Conservation (phyloP, 495 filamentous ascomycete genomes). For the Staphylotrichum longicolle region DNA sequence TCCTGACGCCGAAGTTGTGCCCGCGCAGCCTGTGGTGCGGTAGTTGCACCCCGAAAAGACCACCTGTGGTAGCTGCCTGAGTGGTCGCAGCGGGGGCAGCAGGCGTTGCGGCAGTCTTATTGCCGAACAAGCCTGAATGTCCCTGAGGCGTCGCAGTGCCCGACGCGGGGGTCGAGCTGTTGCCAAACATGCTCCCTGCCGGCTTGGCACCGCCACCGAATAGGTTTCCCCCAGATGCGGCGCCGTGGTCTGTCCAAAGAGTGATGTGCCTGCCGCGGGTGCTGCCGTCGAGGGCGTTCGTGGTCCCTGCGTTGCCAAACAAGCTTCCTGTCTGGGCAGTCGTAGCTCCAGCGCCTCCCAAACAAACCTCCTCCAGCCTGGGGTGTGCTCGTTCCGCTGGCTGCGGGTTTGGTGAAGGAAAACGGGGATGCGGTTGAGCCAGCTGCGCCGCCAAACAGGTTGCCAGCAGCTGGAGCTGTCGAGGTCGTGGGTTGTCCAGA, state of each 20-base stretch:
- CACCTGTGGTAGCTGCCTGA: constrained; percentile 19
- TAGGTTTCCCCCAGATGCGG: constrained; percentile 34
- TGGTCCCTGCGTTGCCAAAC: constrained; percentile 33
- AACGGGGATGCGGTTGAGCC: constrained; percentile 30
- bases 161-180: constrained; percentile 17
- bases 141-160: constrained; percentile 21
- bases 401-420: constrained; percentile 36
- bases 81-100: constrained; percentile 24
- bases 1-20: constrained; percentile 21
- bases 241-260: constrained; percentile 20
- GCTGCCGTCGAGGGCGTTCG: constrained; percentile 28
- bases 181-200: constrained; percentile 28
- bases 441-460: constrained; percentile 37
- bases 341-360: constrained; percentile 43
- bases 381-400: constrained; percentile 32
- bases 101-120: constrained; percentile 34
- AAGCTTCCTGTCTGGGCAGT: constrained; percentile 31
- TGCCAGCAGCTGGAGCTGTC: constrained; percentile 40
- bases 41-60: constrained; percentile 25
- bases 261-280: constrained; percentile 9
- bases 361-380: constrained; percentile 47
- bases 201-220: constrained; percentile 36
- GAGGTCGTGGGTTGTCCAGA: constrained; percentile 39
- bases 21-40: constrained; percentile 15
- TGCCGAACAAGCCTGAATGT: constrained; percentile 37